phyloP scores from a whole-genome alignment of 2,329 filamentous ascomycete species.

The Xylariaceae sp. region DNA sequence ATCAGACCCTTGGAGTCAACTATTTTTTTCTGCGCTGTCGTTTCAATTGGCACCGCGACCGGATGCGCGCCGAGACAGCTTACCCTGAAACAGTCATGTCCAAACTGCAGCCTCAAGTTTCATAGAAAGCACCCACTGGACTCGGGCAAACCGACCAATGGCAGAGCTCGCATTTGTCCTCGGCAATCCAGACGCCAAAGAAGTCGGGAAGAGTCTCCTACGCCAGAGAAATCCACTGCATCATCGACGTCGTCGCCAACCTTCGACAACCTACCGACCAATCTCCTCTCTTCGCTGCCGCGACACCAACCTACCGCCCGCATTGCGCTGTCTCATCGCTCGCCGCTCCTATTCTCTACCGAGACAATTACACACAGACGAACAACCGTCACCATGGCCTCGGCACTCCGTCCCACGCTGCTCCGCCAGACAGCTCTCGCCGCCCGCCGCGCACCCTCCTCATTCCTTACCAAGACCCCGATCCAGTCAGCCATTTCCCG shows the following conservation, averaged over 20 bases:
- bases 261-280: neutral
- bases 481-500: conserved; percentile 29
- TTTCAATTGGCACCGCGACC: too few species aligned
- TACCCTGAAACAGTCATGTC: neutral
- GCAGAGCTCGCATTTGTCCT: conserved; percentile 46
- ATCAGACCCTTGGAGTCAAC: too few species aligned
- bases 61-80: too few species aligned
- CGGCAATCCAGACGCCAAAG: conserved; percentile 41
- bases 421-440: conserved; percentile 52
- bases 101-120: neutral
- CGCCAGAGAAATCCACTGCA: conserved; percentile 17
- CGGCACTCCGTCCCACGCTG: conserved; percentile 53
- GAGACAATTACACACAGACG: neutral
- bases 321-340: conserved; percentile 1
- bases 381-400: conserved; percentile 46
- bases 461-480: conserved; percentile 32
- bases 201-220: too few species aligned
- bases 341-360: neutral
- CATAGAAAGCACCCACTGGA: neutral
- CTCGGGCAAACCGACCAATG: conserved; percentile 40
- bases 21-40: too few species aligned
- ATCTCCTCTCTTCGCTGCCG: neutral
- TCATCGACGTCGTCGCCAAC: conserved; percentile 25
- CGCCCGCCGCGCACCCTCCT: conserved; percentile 35
- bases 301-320: neutral